phyloP scores from a whole-genome alignment of 2,329 filamentous ascomycete species.

The Clonostachys chloroleuca region DNA sequence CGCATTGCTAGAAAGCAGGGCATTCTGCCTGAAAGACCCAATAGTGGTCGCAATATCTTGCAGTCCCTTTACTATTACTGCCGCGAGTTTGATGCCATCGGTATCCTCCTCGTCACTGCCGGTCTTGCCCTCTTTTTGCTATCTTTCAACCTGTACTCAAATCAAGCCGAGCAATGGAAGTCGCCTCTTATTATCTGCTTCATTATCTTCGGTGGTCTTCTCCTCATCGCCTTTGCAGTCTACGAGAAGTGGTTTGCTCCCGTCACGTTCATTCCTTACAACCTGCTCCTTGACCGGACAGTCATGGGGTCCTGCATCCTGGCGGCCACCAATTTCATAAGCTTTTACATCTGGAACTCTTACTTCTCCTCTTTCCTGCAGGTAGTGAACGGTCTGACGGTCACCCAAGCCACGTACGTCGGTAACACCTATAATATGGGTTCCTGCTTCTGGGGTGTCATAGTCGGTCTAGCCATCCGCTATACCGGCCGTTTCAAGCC shows the following conservation, averaged over 20 bases:
- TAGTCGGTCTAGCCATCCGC: conserved; percentile 34
- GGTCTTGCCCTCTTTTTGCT: conserved; percentile 55
- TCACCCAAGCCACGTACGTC: conserved; percentile 33
- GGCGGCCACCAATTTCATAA: conserved; percentile 5
- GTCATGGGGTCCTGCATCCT: conserved; percentile 39
- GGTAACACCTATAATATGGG: conserved; percentile 38
- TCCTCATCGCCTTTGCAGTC: conserved; percentile 43
- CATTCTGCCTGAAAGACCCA: conserved; percentile 9
- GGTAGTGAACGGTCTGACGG: conserved; percentile 30
- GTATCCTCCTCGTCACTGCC: conserved; percentile 46
- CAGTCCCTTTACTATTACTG: conserved; percentile 6
- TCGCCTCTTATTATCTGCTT: conserved; percentile 46
- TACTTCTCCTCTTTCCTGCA: conserved; percentile 48
- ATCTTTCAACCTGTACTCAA: conserved; percentile 48
- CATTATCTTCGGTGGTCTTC: conserved; percentile 51
- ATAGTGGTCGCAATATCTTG: conserved; percentile 27
- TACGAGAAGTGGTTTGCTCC: conserved; percentile 52
- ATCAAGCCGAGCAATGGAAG: conserved; percentile 38
- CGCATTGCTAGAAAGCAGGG: conserved; percentile 6
- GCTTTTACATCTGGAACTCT: conserved; percentile 32
- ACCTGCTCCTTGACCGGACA: conserved; percentile 40
- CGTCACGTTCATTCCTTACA: conserved; percentile 46
- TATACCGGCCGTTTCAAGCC: conserved; percentile 36
- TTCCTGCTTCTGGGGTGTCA: conserved; percentile 30
- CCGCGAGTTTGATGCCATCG: conserved; percentile 23